Evolutionary conservation across 208 protist species (phyloP).

Genomic region (Crithidia thermophila): DNA sequence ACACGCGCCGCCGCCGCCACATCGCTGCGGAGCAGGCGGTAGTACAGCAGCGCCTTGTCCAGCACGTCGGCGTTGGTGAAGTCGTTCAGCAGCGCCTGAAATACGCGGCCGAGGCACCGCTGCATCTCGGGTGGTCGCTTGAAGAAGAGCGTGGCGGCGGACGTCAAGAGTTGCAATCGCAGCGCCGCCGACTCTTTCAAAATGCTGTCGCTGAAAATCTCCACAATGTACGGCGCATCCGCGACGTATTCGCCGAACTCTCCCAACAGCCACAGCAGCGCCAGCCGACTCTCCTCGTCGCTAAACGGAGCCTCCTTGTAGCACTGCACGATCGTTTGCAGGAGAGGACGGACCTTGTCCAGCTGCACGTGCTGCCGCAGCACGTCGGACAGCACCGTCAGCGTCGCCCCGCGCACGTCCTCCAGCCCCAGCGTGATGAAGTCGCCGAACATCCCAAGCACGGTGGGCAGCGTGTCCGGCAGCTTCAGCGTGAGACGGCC

Average conservation of each 20-base stretch:
- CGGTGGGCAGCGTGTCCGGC: slow-evolving; percentile 8
- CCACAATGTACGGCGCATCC: slow-evolving; percentile 93
- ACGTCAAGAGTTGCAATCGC: slow-evolving; percentile 86
- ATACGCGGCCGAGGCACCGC: slow-evolving; percentile 75
- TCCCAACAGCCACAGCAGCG: slow-evolving; percentile 90
- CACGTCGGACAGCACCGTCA: slow-evolving; percentile 79
- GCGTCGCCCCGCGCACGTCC: slow-evolving; percentile 53
- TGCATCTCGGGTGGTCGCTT: slow-evolving; percentile 93
- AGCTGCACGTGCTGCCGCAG: slow-evolving; percentile 76
- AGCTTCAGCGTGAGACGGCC: slow-evolving; percentile 16
- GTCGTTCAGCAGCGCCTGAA: slow-evolving; percentile 78
- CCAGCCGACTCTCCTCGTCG: slow-evolving; percentile 59
- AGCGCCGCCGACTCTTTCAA: slow-evolving; percentile 53
- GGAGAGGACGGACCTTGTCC: slow-evolving; percentile 38
- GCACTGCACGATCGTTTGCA: slow-evolving; percentile 45
- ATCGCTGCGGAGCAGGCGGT: slow-evolving; percentile 71
- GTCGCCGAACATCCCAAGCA: slow-evolving; percentile 49
- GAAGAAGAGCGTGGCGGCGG: slow-evolving; percentile 91
- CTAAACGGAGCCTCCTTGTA: slow-evolving; percentile 47
- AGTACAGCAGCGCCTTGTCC: slow-evolving; percentile 87
- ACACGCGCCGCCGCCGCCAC: slow-evolving; percentile 49
- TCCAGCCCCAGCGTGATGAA: slow-evolving; percentile 67
- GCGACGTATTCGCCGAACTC: slow-evolving; percentile 91
- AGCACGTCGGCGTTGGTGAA: slow-evolving; percentile 87
- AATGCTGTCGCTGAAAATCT: slow-evolving; percentile 60